These are phyloP conservation scores for Penicillium desertorum DNA, from an alignment of 495 filamentous ascomycete species.

Conservation along the genomic window DNA sequence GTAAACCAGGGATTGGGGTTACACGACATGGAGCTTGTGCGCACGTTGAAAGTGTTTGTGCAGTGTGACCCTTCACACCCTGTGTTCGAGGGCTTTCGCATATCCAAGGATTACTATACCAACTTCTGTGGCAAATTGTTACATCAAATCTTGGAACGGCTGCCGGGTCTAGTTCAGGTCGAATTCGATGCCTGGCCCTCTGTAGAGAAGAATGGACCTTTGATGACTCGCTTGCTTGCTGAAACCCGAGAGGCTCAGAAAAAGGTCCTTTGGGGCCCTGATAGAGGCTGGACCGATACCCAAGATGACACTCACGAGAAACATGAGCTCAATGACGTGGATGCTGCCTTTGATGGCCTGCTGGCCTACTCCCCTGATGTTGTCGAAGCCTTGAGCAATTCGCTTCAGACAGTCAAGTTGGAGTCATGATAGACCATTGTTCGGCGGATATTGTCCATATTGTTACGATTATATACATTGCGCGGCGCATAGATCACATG, in stretches of 20 bases:
- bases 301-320: constrained; percentile 25
- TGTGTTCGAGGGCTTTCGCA: constrained; percentile 70
- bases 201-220: constrained; percentile 64
- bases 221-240: constrained; percentile 67
- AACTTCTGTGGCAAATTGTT: constrained; percentile 63
- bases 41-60: constrained; percentile 70
- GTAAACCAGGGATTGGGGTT: constrained; percentile 67
- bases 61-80: constrained; percentile 75
- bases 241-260: constrained; percentile 52
- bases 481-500: constrained; percentile 11
- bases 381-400: constrained; percentile 20
- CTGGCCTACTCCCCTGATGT: constrained; percentile 11
- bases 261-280: constrained; percentile 66
- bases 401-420: constrained; percentile 20
- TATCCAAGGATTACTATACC: constrained; percentile 70
- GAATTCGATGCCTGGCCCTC: constrained; percentile 75
- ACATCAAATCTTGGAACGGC: constrained; percentile 53
- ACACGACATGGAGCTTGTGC: constrained; percentile 58
- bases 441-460: constrained; percentile 9
- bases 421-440: constrained; percentile 12
- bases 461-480: constrained; percentile 22
- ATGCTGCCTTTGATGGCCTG: constrained; percentile 22
- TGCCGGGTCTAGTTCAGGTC: constrained; percentile 61
- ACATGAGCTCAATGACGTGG: constrained; percentile 6
- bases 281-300: constrained; percentile 60